phyloP scores from a whole-genome alignment of 106 monocot genomes.

The Dioscorea alata region DNA sequence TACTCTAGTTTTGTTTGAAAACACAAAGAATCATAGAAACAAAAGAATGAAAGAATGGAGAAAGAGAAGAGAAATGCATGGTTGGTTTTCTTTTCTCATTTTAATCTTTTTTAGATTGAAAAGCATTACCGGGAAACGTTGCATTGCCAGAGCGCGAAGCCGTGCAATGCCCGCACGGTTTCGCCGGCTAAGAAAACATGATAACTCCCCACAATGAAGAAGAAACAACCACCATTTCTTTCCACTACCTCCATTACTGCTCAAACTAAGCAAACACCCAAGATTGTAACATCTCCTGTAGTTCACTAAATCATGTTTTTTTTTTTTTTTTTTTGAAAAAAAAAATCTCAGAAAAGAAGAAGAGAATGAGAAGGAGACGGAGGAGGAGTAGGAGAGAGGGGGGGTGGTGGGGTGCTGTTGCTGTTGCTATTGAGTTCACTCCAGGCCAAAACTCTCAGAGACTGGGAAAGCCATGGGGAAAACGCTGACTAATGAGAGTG shows the following conservation, averaged over 20 bases:
- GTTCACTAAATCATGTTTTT: not conserved
- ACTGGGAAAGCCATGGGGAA: not conserved
- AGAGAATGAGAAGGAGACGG: not conserved
- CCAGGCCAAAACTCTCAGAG: not conserved
- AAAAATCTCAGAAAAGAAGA: not conserved
- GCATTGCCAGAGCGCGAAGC: slow-evolving; percentile 6
- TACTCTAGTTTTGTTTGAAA: not conserved
- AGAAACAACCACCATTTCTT: not conserved
- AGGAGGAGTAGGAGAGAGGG: too few species aligned
- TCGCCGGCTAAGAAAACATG: not conserved
- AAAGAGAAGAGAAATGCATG: slow-evolving; percentile 7
- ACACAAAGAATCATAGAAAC: not conserved
- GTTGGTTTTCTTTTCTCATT: not conserved
- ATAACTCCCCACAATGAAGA: not conserved
- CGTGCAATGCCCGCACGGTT: slow-evolving; percentile 1
- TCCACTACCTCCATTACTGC: slow-evolving; percentile 4
- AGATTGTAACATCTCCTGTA: not conserved
- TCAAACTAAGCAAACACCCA: not conserved
- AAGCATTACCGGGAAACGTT: slow-evolving; percentile 21
- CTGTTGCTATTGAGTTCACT: slow-evolving; percentile 2
- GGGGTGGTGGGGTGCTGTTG: too few species aligned
- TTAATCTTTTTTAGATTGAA: not conserved
- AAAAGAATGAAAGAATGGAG: slow-evolving; percentile 8
- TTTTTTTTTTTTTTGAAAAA: not conserved
- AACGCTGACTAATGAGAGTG: slow-evolving; percentile 5